Base-by-base conservation (phyloP, 306 rosid species). In the Pyrus pyrifolia region DNA sequence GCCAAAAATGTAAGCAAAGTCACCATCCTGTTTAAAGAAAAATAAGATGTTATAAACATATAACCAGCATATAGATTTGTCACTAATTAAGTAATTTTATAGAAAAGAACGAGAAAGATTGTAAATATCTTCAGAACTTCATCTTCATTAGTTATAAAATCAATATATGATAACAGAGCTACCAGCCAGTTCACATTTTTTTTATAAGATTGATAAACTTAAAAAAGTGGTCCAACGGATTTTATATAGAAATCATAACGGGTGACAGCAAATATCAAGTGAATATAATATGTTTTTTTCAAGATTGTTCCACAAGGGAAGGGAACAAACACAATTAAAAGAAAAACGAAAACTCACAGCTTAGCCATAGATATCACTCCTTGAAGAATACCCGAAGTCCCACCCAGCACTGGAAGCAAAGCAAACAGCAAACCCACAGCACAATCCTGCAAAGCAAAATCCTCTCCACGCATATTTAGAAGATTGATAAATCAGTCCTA, bases 361-460 rank as follows among this genome's bases (percentile, higher is more conserved):
- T 96, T 96, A 81, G 91, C 81, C 98, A 96, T 96, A 74, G 97
- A 89, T 51, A 92, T 83, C 35, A 96, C 86, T 81, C 99, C 99
- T 73, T 89, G 93, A 81, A 96, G 90, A 76, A 92, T 87, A 69
- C 99, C 99, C 75, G 99, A 96, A 58, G 93, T 96, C 74, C 99
- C 99, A 53, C 99, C 98, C 49, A 96, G 82, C 71, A 96, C 93
- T 29, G 99, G 99, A 80, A 96, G 92, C 87, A 96, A 76, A 21
- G 99, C 88, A 84, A 90, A 81, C 71, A 83, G 84, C 81, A 86
- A 80, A 72, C 87, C 85, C 75, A 79, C 79, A 73, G 89, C 87
- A 81, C 86, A 85, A 71, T 80, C 89, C 84, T 86, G 84, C 62
- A 79, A 79, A 68, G 77, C 83, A 81, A 80, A 67, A 64, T 46